These are phyloP conservation scores for Pelargonium myrrhifolium DNA, from an alignment of 441 rosid species.

Conservation along the genomic window DNA sequence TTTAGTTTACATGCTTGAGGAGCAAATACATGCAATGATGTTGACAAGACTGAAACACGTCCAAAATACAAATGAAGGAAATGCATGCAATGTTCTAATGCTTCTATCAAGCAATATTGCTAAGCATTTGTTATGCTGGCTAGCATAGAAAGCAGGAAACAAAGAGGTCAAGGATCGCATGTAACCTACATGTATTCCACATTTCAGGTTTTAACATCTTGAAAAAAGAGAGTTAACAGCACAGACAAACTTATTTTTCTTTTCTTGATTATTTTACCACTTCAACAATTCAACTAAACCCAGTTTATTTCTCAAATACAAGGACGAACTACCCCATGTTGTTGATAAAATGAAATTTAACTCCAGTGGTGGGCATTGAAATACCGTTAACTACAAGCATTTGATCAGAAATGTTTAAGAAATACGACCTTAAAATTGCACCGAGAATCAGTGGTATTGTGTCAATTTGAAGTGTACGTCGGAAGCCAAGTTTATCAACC, in stretches of 20 bases:
- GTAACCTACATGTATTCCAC: neutral
- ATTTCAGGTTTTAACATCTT: too few relatives aligned
- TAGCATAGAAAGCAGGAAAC: neutral
- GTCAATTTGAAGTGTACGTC: conserved; percentile 58
- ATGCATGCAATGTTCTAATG: neutral
- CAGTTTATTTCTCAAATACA: neutral
- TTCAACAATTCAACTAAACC: neutral
- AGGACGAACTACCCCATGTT: neutral
- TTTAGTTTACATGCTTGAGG: neutral
- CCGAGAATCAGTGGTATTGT: conserved; percentile 52
- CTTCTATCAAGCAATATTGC: neutral
- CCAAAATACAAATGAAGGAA: neutral
- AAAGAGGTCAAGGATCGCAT: neutral
- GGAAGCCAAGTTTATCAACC: conserved; percentile 56
- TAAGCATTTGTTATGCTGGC: neutral
- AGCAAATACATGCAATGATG: neutral
- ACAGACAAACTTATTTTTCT: neutral
- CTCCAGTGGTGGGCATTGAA: neutral
- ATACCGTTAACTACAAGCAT: neutral
- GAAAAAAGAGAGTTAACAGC: too few relatives aligned
- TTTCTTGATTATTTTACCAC: neutral
- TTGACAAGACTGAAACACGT: neutral
- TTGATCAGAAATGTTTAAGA: neutral
- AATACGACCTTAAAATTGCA: conserved; percentile 53
- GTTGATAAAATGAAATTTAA: neutral